These are phyloP conservation scores for Pueraria montana DNA, from an alignment of 306 rosid genomes.

Conservation along the genomic window DNA sequence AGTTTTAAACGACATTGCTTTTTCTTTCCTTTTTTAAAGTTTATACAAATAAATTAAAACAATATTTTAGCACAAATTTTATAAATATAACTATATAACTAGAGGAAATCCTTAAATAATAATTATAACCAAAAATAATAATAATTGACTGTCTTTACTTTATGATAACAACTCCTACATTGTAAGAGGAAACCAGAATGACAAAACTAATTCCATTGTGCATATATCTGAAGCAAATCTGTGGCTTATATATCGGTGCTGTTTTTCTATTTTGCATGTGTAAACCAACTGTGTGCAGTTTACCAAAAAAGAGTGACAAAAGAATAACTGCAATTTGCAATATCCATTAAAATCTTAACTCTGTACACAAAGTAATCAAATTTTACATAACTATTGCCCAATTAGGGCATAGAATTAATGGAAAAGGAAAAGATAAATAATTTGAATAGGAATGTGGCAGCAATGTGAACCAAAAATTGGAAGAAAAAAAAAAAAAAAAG, in stretches of 20 bases:
- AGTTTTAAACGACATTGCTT: too few relatives aligned
- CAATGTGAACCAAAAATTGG: constrained; percentile 29
- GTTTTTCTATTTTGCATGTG: background rate
- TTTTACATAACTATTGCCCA: background rate
- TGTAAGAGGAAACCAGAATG: background rate
- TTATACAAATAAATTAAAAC: too few relatives aligned
- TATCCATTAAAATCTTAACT: constrained; percentile 13
- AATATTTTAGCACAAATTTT: too few relatives aligned
- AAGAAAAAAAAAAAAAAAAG: background rate
- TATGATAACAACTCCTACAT: too few relatives aligned
- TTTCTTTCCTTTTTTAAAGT: too few relatives aligned
- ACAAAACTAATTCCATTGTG: constrained; percentile 11
- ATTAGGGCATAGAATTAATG: constrained; percentile 17
- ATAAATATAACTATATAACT: too few relatives aligned
- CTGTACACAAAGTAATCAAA: constrained; percentile 22
- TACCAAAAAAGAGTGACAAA: background rate
- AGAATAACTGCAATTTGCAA: background rate
- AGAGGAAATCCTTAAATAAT: too few relatives aligned
- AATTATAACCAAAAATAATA: too few relatives aligned
- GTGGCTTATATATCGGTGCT: background rate
- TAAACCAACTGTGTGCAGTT: background rate
- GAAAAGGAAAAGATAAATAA: constrained; percentile 26
- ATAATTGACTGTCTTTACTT: too few relatives aligned
- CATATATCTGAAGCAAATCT: background rate
- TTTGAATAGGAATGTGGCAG: background rate